phyloP scores from a whole-genome alignment of 179 eudicot species.

The Nepenthes alata region DNA sequence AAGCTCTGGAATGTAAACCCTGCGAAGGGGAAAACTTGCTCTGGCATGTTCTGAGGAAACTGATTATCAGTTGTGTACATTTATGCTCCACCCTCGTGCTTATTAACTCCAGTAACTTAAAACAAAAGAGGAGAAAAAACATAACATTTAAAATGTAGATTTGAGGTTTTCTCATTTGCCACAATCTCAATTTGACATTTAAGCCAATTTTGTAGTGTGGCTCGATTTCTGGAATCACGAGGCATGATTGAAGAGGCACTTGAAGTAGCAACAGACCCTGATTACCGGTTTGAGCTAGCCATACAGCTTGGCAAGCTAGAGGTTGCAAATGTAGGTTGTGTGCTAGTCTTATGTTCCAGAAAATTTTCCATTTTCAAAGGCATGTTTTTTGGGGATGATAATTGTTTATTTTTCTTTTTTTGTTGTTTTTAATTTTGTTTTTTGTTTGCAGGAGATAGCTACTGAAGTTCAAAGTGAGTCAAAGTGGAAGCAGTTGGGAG shows the following conservation, averaged over 20 bases:
- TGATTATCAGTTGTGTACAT: no score
- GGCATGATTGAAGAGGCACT: slow-evolving; percentile 85
- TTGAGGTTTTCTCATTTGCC: not conserved
- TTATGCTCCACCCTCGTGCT: not conserved
- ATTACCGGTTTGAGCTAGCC: slow-evolving; percentile 94
- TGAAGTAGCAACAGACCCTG: slow-evolving; percentile 93
- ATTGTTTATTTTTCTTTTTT: not conserved
- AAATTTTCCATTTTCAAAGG: not conserved
- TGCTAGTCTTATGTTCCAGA: not conserved
- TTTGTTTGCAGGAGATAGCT: slow-evolving; percentile 66
- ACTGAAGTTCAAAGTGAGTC: slow-evolving; percentile 74
- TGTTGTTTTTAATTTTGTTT: not conserved
- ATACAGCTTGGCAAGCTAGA: slow-evolving; percentile 85
- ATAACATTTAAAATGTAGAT: no score
- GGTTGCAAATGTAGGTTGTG: slow-evolving; percentile 57
- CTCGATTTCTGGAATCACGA: slow-evolving; percentile 87
- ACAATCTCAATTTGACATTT: slow-evolving; percentile 1
- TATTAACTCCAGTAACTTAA: not conserved
- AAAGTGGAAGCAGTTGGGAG: slow-evolving; percentile 97
- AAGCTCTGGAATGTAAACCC: no score
- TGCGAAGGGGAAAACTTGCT: no score
- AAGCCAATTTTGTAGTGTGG: slow-evolving; percentile 47
- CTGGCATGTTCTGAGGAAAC: no score
- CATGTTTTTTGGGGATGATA: not conserved
- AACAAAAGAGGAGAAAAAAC: no score